These are phyloP conservation scores for Albugo laibachii DNA, from an alignment of 352 stramenopile species.

Conservation along the genomic window DNA sequence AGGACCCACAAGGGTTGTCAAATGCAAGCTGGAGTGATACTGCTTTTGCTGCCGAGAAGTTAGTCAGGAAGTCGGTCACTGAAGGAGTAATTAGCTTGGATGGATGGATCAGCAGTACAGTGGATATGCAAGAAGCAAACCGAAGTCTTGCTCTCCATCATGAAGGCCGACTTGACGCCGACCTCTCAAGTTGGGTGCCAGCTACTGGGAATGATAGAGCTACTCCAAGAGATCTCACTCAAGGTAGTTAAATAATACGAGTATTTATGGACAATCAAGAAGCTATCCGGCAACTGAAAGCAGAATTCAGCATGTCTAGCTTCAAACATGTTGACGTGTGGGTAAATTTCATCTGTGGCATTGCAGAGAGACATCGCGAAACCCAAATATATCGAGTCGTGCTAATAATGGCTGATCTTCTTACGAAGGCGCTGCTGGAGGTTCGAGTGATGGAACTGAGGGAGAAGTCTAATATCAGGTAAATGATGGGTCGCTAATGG, in stretches of 20 bases:
- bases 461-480: not conserved
- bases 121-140: not conserved
- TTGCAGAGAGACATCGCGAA: not conserved
- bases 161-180: not conserved
- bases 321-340: constrained; percentile 6
- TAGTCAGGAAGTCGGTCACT: not conserved
- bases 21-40: not conserved
- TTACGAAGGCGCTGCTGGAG: constrained; percentile 4
- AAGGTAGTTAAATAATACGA: not conserved
- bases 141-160: not conserved
- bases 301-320: constrained; percentile 1
- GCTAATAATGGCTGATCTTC: constrained; percentile 5
- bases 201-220: constrained; percentile 2
- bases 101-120: not conserved
- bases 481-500: too few relatives aligned
- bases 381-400: constrained; percentile 2
- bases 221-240: constrained; percentile 3
- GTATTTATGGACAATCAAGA: constrained; percentile 7
- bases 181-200: not conserved
- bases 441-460: not conserved
- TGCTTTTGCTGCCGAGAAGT: not conserved
- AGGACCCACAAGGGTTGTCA: not conserved
- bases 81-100: not conserved
- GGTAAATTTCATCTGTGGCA: constrained; percentile 6
- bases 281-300: constrained; percentile 4